These are phyloP conservation scores for Cryphonectria japonica DNA, from an alignment of 2,329 filamentous ascomycete species.

Conservation along the genomic window DNA sequence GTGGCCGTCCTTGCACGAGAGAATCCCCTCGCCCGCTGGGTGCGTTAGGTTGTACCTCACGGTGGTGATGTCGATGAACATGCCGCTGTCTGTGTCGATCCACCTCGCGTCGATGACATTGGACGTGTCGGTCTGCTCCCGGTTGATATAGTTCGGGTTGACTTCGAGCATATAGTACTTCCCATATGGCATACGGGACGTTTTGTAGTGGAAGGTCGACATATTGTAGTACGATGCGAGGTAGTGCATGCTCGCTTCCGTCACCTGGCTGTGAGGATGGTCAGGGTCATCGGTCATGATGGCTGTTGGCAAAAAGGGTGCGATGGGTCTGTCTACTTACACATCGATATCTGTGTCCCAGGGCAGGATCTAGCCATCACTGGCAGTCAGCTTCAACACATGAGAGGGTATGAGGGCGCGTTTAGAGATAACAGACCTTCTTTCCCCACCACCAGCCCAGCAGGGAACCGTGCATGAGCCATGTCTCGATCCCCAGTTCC, in stretches of 20 bases:
- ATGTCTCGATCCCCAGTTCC: constrained; percentile 72
- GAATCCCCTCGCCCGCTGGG: constrained; percentile 46
- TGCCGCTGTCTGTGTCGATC: constrained; percentile 51
- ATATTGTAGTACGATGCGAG: constrained; percentile 71
- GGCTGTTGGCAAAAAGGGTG: too few relatives aligned
- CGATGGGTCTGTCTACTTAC: constrained; percentile 2
- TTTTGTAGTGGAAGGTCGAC: constrained; percentile 50
- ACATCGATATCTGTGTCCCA: constrained; percentile 81
- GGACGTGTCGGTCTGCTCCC: constrained; percentile 42
- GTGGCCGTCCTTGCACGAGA: constrained; percentile 56
- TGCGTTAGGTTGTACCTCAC: constrained; percentile 53
- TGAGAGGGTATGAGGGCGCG: background rate
- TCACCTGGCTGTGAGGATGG: constrained; percentile 56
- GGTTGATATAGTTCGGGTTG: constrained; percentile 47
- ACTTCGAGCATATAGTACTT: constrained; percentile 54
- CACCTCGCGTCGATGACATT: constrained; percentile 55
- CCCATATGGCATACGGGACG: constrained; percentile 42
- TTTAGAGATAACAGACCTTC: constrained; percentile 32
- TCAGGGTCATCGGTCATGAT: background rate
- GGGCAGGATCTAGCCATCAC: constrained; percentile 61
- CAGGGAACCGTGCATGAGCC: constrained; percentile 84
- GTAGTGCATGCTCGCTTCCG: constrained; percentile 65
- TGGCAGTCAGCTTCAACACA: constrained; percentile 32
- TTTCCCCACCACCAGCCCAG: constrained; percentile 87
- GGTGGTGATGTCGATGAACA: constrained; percentile 57